phyloP scores from a whole-genome alignment of 345 rosid species.

The Populus simonii region DNA sequence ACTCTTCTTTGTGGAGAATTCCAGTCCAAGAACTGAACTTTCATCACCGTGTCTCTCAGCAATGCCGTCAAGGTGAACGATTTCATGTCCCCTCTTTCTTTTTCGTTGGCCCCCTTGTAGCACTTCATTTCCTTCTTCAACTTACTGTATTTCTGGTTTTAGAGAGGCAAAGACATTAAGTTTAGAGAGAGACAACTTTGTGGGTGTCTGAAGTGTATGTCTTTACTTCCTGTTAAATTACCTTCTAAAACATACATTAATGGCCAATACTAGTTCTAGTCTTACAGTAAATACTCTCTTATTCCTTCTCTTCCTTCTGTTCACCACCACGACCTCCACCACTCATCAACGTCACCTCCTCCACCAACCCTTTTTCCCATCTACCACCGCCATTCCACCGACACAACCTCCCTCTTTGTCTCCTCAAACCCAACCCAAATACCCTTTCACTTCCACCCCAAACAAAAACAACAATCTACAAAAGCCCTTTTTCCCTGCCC shows the following conservation, averaged over 20 bases:
- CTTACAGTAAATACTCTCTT: neutral
- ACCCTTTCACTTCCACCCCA: slow-evolving; percentile 18
- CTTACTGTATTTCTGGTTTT: neutral
- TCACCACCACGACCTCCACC: neutral
- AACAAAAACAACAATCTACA: neutral
- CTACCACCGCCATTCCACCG: slow-evolving; percentile 7
- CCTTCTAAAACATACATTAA: neutral
- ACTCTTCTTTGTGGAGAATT: neutral
- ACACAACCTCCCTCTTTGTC: slow-evolving; percentile 8
- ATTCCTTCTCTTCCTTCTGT: neutral
- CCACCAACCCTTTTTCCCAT: slow-evolving; percentile 26
- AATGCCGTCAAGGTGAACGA: neutral
- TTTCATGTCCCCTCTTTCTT: neutral
- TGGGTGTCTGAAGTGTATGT: neutral
- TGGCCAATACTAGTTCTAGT: neutral
- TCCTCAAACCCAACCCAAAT: slow-evolving; percentile 19
- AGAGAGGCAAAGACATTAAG: neutral
- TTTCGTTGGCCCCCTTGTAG: neutral
- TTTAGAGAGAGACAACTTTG: neutral
- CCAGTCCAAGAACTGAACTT: neutral
- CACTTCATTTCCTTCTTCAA: neutral
- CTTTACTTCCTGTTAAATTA: neutral
- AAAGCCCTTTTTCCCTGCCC: slow-evolving; percentile 17
- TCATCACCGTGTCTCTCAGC: neutral
- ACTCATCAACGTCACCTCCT: slow-evolving; percentile 18